Conservation (phyloP, 129 eudicot species). For the Flaveria sonorensis region DNA sequence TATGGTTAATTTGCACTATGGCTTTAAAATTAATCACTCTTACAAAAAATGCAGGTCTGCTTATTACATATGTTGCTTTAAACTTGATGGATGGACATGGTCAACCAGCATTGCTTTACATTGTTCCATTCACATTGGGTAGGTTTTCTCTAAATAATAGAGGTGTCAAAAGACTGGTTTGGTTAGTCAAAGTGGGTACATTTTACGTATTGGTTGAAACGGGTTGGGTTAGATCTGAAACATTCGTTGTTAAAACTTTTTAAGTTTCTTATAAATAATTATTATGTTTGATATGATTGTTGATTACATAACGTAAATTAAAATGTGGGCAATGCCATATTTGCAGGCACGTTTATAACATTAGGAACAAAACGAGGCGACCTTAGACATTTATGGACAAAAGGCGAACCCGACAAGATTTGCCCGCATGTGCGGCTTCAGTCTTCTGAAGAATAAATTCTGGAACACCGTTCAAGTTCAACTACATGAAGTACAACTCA, state of each 20-base stretch:
- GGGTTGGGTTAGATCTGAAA: background rate
- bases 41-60: conserved; percentile 11
- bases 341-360: conserved; percentile 73
- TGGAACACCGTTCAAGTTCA: conserved; percentile 11
- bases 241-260: background rate
- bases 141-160: conserved; percentile 1
- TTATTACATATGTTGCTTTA: conserved; percentile 46
- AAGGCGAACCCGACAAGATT: conserved; percentile 74
- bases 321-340: background rate
- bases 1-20: background rate
- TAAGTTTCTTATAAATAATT: background rate
- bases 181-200: background rate
- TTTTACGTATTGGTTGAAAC: background rate
- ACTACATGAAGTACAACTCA: conserved; percentile 18
- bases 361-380: conserved; percentile 74
- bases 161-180: background rate
- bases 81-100: conserved; percentile 56
- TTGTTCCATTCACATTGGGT: conserved; percentile 44
- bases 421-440: conserved; percentile 84
- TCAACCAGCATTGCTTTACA: conserved; percentile 76
- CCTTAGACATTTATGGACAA: conserved; percentile 71
- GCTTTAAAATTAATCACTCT: background rate
- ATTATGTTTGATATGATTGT: background rate
- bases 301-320: background rate
- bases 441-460: conserved; percentile 39